Base-by-base conservation (phyloP, 352 stramenopile species). In the Globisporangium irregulare region DNA sequence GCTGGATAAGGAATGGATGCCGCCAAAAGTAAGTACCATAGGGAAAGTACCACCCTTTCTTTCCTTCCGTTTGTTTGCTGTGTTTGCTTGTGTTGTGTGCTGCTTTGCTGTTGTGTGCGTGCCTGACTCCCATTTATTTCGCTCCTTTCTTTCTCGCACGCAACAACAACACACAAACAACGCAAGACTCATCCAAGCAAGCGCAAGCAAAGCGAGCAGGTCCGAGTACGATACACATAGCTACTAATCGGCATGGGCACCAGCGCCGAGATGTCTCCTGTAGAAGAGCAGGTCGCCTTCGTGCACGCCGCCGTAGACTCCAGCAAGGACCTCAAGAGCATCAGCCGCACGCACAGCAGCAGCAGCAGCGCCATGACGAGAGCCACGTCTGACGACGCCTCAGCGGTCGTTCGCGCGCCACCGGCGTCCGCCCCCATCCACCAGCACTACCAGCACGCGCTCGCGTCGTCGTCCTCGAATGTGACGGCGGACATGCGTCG, bases 361-460 rank as follows among this genome's bases (percentile, higher is more conserved):
- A 50, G 41, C 15, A 50, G 41, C 41, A 50, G 41, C 41, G 41
- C 25, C 22, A 41, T 59, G 54, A n/a, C 54, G 54, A 59, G 54
- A 34, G 12, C 54, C 14, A 59, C 54, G 25, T 59, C 54, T 12
- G 54, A 59, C 54, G 54, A 59, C 54, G 6, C n/a, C 24, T 41
- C 54, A 1, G 12, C 25, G 53, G 53, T 58, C 38, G 34, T 38
- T 7, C 53, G 53, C 53, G 53, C 53, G 25, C 54, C 57, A 9
- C 57, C 57, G 1, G 57, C 32, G 32, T 51, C 57, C 20, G 32
- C 32, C 10, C 57, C 57, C 43, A 63, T 24, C 24, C 7, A 91
- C 91, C 25, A 91, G 91, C 25, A 98, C 24, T 4, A 41, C 34
- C 34, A 91, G 91, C 24, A 98, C 79, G 73, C 90, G 96, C 57